Evolutionary conservation across 805 yeast genomes (phyloP).

Genomic region (Saturnispora sanitii): DNA sequence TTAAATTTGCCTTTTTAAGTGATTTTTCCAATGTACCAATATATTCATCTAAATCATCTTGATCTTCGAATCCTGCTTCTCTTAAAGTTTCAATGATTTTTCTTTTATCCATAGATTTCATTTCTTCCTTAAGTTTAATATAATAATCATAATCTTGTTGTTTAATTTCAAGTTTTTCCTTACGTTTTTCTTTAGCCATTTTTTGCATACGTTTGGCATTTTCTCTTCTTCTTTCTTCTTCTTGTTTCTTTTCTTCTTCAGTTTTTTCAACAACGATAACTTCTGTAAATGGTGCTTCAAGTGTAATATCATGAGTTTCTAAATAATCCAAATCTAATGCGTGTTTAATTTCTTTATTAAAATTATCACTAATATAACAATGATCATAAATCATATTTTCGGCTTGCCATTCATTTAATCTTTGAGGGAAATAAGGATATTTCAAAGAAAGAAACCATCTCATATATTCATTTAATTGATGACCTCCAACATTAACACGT

Average conservation of each 20-base stretch:
- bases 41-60: constrained; percentile 60
- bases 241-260: constrained; percentile 70
- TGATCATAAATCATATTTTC: constrained; percentile 60
- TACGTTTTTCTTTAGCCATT: constrained; percentile 77
- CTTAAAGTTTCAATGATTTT: constrained; percentile 47
- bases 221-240: constrained; percentile 72
- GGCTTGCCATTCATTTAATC: constrained; percentile 52
- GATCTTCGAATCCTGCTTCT: constrained; percentile 71
- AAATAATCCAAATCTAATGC: constrained; percentile 53
- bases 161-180: constrained; percentile 70
- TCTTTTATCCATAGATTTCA: constrained; percentile 41
- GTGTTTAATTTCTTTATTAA: constrained; percentile 48
- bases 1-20: constrained; percentile 48
- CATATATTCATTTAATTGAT: constrained; percentile 55
- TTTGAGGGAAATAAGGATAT: constrained; percentile 86
- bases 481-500: constrained; percentile 89
- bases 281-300: constrained; percentile 75
- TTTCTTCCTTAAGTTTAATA: constrained; percentile 42
- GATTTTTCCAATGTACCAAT: constrained; percentile 55
- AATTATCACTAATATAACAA: constrained; percentile 69
- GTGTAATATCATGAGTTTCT: constrained; percentile 58
- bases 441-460: constrained; percentile 59
- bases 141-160: constrained; percentile 75
- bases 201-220: constrained; percentile 85
- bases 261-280: constrained; percentile 60